These are phyloP conservation scores for Nitzschia palea DNA, from an alignment of 108 stramenopile genomes.

Conservation along the genomic window DNA sequence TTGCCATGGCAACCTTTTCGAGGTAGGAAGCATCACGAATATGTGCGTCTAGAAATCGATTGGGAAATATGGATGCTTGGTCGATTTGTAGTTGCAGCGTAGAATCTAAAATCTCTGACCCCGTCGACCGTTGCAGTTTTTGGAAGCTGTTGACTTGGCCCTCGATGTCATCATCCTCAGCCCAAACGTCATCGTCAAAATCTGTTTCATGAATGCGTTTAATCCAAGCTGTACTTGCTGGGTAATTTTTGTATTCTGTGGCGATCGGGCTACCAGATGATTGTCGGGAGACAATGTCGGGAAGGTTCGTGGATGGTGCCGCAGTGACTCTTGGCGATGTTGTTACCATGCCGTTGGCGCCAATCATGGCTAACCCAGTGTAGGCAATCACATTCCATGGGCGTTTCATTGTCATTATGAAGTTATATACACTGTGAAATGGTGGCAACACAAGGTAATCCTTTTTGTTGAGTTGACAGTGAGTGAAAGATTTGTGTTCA, in stretches of 20 bases:
- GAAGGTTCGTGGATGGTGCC: no score
- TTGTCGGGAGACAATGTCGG: no score
- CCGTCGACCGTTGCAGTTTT: conserved; percentile 42
- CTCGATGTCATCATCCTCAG: neutral
- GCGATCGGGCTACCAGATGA: no score
- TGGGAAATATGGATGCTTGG: conserved; percentile 1
- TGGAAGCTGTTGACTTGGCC: conserved; percentile 25
- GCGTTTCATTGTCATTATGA: neutral
- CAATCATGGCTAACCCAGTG: neutral
- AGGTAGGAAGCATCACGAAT: conserved; percentile 33
- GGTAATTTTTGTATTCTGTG: no score
- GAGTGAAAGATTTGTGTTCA: no score
- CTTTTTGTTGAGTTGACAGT: no score
- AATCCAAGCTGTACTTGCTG: no score
- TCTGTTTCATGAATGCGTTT: no score
- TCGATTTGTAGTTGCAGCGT: conserved; percentile 43
- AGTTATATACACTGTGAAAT: no score
- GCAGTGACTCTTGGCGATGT: neutral
- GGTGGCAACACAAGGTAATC: no score
- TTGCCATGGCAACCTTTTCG: conserved; percentile 63
- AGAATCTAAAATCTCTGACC: conserved; percentile 42
- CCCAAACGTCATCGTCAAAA: neutral
- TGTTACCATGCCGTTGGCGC: conserved; percentile 5
- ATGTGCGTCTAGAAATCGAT: conserved; percentile 43
- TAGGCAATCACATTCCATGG: neutral